These are phyloP conservation scores for Ichthyophthirius multifiliis DNA, from an alignment of 169 alveolate genomes.

Conservation along the genomic window DNA sequence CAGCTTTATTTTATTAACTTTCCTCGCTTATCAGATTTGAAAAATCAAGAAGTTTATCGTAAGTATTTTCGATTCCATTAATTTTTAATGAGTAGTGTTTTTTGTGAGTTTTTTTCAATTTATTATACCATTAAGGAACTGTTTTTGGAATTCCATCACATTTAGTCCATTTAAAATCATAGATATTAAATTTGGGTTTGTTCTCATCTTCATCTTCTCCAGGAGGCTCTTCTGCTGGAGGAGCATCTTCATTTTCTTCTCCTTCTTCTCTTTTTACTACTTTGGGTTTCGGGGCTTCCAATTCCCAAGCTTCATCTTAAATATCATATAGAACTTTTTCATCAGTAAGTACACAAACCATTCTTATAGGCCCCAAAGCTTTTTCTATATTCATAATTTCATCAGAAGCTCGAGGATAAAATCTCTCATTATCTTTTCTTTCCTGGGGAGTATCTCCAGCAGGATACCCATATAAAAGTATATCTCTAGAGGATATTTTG, in stretches of 20 bases:
- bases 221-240: not conserved
- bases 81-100: slow-evolving; percentile 2
- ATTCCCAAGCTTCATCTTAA: not conserved
- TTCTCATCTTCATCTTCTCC: slow-evolving; percentile 19
- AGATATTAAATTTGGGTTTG: slow-evolving; percentile 17
- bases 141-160: slow-evolving; percentile 13
- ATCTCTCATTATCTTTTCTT: slow-evolving; percentile 8
- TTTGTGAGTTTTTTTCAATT: not conserved
- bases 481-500: slow-evolving; percentile 22
- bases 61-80: not conserved
- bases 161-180: slow-evolving; percentile 7
- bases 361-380: slow-evolving; percentile 20
- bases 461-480: slow-evolving; percentile 35
- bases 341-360: slow-evolving; percentile 6
- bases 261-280: not conserved
- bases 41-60: not conserved
- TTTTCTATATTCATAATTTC: slow-evolving; percentile 29
- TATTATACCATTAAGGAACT: slow-evolving; percentile 9
- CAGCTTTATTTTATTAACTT: slow-evolving; percentile 15
- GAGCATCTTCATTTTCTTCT: not conserved
- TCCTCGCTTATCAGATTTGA: not conserved
- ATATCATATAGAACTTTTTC: not conserved
- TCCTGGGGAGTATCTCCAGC: slow-evolving; percentile 35
- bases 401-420: slow-evolving; percentile 43
- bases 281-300: slow-evolving; percentile 17